phyloP scores from a whole-genome alignment of 495 filamentous ascomycete genomes.

The Trichoderma reesei region DNA sequence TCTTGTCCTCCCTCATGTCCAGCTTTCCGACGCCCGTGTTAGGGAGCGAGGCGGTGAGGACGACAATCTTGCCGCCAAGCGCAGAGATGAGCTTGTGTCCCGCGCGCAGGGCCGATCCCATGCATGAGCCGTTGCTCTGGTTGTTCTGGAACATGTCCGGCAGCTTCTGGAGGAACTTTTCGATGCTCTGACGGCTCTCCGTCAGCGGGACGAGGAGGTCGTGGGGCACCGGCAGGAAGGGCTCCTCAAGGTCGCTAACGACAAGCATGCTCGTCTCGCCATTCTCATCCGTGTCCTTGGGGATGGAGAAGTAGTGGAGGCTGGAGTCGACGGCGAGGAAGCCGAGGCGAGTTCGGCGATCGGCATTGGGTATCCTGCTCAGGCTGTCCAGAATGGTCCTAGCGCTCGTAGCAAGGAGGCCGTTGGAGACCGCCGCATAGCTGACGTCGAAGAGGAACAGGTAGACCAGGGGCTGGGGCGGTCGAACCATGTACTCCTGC shows the following conservation, averaged over 20 bases:
- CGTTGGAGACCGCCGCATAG: constrained; percentile 80
- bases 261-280: constrained; percentile 85
- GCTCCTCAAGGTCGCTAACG: constrained; percentile 91
- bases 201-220: constrained; percentile 87
- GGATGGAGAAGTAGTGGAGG: constrained; percentile 90
- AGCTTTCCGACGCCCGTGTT: constrained; percentile 85
- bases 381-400: constrained; percentile 91
- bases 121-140: constrained; percentile 72
- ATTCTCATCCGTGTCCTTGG: constrained; percentile 73
- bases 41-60: constrained; percentile 81
- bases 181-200: constrained; percentile 83
- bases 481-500: constrained; percentile 98
- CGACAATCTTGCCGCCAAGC: constrained; percentile 87
- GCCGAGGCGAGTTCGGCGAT: constrained; percentile 80
- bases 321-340: constrained; percentile 95
- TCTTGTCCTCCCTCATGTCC: constrained; percentile 93
- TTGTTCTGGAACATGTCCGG: constrained; percentile 96
- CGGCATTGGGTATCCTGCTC: constrained; percentile 93
- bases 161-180: constrained; percentile 80
- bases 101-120: constrained; percentile 86
- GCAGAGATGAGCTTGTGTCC: constrained; percentile 92
- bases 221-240: constrained; percentile 86
- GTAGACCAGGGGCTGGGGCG: constrained; percentile 95
- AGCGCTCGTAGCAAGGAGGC: constrained; percentile 88
- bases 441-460: constrained; percentile 96